These are phyloP conservation scores for Penicillium canariense DNA, from an alignment of 495 filamentous ascomycete genomes.

Conservation along the genomic window DNA sequence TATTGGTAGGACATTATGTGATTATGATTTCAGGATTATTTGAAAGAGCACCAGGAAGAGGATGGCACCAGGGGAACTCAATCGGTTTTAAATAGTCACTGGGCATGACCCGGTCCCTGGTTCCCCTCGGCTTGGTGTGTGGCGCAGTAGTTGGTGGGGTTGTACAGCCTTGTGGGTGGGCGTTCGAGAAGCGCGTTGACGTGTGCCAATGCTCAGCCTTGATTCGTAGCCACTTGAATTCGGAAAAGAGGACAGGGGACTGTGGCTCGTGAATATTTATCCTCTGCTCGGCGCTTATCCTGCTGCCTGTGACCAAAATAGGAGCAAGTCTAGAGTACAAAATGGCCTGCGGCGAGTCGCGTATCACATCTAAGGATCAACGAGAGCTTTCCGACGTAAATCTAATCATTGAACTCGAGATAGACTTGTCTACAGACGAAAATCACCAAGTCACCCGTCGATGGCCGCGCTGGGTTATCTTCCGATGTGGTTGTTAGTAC, in stretches of 20 bases:
- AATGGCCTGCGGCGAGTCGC: not conserved
- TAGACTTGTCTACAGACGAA: too few relatives aligned
- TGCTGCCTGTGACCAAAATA: not conserved
- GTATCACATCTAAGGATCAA: too few relatives aligned
- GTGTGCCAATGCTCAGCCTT: slow-evolving; percentile 8
- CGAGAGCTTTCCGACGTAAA: too few relatives aligned
- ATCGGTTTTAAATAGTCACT: slow-evolving; percentile 7
- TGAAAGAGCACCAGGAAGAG: not conserved
- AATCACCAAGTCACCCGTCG: too few relatives aligned
- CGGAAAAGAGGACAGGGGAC: not conserved
- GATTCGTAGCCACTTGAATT: not conserved
- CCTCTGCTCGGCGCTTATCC: not conserved
- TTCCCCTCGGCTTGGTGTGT: slow-evolving; percentile 6
- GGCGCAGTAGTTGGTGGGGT: slow-evolving; percentile 12
- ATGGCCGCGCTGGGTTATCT: too few relatives aligned
- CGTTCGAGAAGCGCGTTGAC: not conserved
- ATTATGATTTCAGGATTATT: not conserved
- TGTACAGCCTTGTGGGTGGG: slow-evolving; percentile 4
- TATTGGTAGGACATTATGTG: slow-evolving; percentile 32
- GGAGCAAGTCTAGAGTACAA: too few relatives aligned
- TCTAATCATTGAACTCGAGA: too few relatives aligned
- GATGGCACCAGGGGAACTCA: not conserved
- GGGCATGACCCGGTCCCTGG: not conserved
- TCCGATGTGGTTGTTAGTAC: too few relatives aligned
- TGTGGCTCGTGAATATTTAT: not conserved